These are phyloP conservation scores for Trichoderma cornu-damae DNA, from an alignment of 2,329 filamentous ascomycete species.

Conservation along the genomic window DNA sequence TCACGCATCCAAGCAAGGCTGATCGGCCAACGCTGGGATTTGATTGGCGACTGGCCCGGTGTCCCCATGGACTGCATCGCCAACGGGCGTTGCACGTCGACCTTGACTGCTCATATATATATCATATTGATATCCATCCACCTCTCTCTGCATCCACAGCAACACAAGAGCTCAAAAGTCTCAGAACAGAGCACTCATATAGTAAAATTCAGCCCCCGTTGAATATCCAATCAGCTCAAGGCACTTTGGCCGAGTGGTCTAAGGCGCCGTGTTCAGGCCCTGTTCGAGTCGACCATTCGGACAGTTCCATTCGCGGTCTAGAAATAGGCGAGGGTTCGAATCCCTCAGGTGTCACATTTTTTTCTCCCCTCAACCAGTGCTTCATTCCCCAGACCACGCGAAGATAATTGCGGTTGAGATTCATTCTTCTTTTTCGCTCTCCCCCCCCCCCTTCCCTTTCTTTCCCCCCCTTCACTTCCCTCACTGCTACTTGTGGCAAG, in stretches of 20 bases:
- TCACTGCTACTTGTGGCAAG: neutral
- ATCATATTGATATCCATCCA: no score
- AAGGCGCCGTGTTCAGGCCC: constrained; percentile 25
- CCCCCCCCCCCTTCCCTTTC: no score
- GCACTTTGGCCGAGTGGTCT: constrained; percentile 29
- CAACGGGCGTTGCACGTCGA: no score
- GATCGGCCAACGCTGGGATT: no score
- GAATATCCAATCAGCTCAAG: constrained; percentile 15
- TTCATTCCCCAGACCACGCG: no score
- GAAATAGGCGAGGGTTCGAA: constrained; percentile 32
- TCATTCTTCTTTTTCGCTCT: neutral
- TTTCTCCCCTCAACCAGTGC: neutral
- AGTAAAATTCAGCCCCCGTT: neutral
- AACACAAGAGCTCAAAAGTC: neutral
- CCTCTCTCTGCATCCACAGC: no score
- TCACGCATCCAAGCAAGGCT: neutral
- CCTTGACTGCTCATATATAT: no score
- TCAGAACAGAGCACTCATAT: neutral
- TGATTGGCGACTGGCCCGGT: no score
- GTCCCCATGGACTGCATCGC: no score
- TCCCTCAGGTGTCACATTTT: constrained; percentile 29
- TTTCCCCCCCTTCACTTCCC: no score
- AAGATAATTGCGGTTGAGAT: no score
- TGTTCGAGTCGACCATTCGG: neutral
- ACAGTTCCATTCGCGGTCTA: constrained; percentile 24